Evolutionary conservation across 140 eudicot species (phyloP).

Genomic region (Bidens hawaiensis): DNA sequence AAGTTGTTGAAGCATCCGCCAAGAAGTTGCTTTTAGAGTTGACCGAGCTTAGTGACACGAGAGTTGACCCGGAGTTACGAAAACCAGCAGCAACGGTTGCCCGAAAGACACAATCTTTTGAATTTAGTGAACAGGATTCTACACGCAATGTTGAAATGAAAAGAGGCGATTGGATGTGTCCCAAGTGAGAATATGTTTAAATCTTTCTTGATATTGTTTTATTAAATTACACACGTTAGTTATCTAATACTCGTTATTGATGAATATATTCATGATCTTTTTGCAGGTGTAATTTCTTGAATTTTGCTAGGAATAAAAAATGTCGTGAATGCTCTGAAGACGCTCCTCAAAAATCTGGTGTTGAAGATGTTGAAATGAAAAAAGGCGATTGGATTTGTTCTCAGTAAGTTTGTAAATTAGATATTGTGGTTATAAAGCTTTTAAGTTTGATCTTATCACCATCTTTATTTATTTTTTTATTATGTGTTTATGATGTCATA

Average conservation of each 20-base stretch:
- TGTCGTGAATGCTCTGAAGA: conserved; percentile 66
- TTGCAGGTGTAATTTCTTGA: conserved; percentile 80
- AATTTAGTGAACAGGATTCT: conserved; percentile 8
- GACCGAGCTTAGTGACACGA: conserved; percentile 61
- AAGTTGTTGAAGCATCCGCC: conserved; percentile 54
- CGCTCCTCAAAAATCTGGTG: conserved; percentile 35
- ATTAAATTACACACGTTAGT: background rate
- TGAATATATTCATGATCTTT: background rate
- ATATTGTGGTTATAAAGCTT: background rate
- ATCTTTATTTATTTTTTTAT: background rate
- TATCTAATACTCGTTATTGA: background rate
- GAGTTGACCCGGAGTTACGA: conserved; percentile 43
- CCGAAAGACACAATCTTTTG: conserved; percentile 30
- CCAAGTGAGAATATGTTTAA: conserved; percentile 41
- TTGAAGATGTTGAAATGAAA: conserved; percentile 51
- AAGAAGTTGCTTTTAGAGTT: conserved; percentile 68
- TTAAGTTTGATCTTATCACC: background rate
- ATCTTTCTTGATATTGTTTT: background rate
- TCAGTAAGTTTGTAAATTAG: conserved; percentile 47
- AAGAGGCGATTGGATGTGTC: conserved; percentile 80
- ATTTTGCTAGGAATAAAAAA: conserved; percentile 56
- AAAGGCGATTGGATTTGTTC: conserved; percentile 95
- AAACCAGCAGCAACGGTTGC: conserved; percentile 31
- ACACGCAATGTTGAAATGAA: conserved; percentile 55
- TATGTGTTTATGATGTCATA: background rate